Conservation (phyloP, 2,329 filamentous ascomycete genomes). For the Pseudogymnoascus destructans region DNA sequence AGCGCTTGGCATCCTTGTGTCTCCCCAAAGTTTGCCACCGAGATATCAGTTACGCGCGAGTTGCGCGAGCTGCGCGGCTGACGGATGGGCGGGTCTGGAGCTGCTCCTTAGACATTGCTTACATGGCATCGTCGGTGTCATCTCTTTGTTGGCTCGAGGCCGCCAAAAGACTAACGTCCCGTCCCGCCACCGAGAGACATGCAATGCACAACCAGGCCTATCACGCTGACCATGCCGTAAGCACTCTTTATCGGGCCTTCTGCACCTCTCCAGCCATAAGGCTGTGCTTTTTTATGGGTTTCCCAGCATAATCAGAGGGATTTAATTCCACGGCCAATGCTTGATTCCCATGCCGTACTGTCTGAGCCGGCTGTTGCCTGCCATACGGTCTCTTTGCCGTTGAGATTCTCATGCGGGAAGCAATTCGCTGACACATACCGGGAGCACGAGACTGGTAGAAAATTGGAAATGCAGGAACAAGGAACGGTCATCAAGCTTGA, state of each 20-base stretch:
- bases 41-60: neutral
- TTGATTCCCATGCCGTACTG: neutral
- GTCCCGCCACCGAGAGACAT: conserved; percentile 1
- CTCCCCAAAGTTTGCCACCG: neutral
- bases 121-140: neutral
- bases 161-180: neutral
- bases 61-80: neutral
- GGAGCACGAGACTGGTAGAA: neutral
- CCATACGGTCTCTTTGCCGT: neutral
- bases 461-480: neutral
- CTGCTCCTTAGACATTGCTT: neutral
- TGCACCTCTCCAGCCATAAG: neutral
- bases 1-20: neutral
- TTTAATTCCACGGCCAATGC: neutral
- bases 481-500: neutral
- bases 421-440: neutral
- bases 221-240: neutral
- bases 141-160: neutral
- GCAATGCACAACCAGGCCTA: neutral
- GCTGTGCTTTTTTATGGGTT: neutral
- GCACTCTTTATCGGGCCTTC: neutral
- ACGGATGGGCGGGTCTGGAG: neutral
- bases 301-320: neutral
- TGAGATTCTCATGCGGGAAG: neutral
- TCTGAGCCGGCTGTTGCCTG: neutral